Percentiles rank a stretch among this genome's conserved stretches.
Evolutionary conservation across 176 grass and related monocot genomes (phyloP).

Genomic region (Triticum aestivum): IWGSC_CS_RefSeq_v2.1 NC_057800.1:651713297-651713796

Average conservation of each 20-base stretch:
- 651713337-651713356: too few relatives aligned
- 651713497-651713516: neutral
- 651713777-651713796: conserved; percentile 59
- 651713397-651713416: too few relatives aligned
- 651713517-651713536: conserved; percentile 45
- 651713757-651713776: conserved; percentile 50
- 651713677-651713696: conserved; percentile 55
- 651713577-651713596: conserved; percentile 49
- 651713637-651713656: conserved; percentile 52
- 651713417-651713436: too few relatives aligned
- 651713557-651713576: conserved; percentile 50
- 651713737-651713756: conserved; percentile 35
- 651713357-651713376: too few relatives aligned
- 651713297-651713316: conserved; percentile 1
- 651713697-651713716: conserved; percentile 47
- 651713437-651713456: too few relatives aligned
- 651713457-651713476: too few relatives aligned
- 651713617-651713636: conserved; percentile 48
- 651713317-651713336: neutral
- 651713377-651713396: too few relatives aligned
- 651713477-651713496: conserved; percentile 8
- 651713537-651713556: conserved; percentile 53
- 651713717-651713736: conserved; percentile 50
- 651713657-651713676: conserved; percentile 69
- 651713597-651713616: conserved; percentile 53